A percentile compares a stretch with the other conserved stretches of the same genome.
Conservation (phyloP, 768 basidiomycete genomes). For the Russula dissimulans region DNA sequence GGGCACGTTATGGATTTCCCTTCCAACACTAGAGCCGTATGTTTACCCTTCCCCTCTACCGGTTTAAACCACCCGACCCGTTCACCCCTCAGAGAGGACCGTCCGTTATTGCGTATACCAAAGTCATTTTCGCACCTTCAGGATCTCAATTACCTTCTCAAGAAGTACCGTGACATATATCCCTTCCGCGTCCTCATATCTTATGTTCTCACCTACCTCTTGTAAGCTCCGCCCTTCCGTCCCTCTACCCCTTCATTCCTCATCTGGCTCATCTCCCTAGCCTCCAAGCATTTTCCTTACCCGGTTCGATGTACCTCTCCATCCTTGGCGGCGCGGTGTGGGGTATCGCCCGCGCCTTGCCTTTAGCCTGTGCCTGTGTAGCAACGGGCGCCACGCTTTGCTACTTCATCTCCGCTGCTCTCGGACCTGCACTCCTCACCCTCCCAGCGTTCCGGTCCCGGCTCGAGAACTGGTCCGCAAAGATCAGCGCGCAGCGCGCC, state of each 20-base stretch:
- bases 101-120: constrained; percentile 68
- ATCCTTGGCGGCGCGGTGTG: constrained; percentile 95
- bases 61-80: neutral
- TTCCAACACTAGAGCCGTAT: constrained; percentile 72
- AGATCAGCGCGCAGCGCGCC: constrained; percentile 68
- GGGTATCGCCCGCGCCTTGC: constrained; percentile 78
- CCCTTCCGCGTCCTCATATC: constrained; percentile 79
- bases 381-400: constrained; percentile 86
- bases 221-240: constrained; percentile 46
- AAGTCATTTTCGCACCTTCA: constrained; percentile 84
- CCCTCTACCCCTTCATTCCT: neutral
- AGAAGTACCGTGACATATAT: constrained; percentile 88
- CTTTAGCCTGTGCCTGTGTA: constrained; percentile 87
- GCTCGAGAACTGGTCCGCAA: constrained; percentile 73
- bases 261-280: constrained; percentile 33
- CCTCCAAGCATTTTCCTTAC: constrained; percentile 92
- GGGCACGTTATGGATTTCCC: constrained; percentile 67
- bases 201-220: constrained; percentile 84
- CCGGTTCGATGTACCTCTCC: constrained; percentile 96
- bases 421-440: constrained; percentile 85
- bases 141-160: constrained; percentile 72
- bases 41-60: constrained; percentile 26
- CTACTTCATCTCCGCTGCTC: constrained; percentile 84
- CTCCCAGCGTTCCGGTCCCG: constrained; percentile 77
- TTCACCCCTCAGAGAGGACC: constrained; percentile 53